A percentile compares a stretch with the other conserved stretches of the same genome.
phyloP scores from a whole-genome alignment of 139 green algal genomes.

The Picochlorum sp. region DNA sequence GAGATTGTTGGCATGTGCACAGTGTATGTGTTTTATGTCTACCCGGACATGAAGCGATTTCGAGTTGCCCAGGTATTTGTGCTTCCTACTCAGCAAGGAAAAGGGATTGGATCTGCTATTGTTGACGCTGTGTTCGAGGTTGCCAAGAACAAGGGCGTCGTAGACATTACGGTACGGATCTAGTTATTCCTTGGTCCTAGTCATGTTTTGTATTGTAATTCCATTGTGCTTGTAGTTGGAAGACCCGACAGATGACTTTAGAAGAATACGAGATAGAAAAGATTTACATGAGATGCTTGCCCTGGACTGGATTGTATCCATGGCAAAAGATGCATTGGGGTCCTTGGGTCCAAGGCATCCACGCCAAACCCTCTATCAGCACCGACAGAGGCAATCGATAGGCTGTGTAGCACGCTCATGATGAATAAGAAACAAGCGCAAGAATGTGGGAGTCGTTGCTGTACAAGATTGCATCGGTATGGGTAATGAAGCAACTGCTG shows the following conservation, averaged over 20 bases:
- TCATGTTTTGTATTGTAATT: neutral
- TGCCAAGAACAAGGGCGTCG: conserved; percentile 29
- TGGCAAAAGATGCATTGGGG: neutral
- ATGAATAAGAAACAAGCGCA: conserved; percentile 25
- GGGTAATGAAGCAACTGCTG: neutral
- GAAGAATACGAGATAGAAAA: conserved; percentile 54
- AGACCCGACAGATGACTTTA: conserved; percentile 72
- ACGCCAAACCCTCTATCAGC: conserved; percentile 15
- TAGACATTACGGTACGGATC: conserved; percentile 36
- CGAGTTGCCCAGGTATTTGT: conserved; percentile 74
- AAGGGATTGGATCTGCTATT: conserved; percentile 52
- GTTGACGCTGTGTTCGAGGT: conserved; percentile 47
- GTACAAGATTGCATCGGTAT: neutral
- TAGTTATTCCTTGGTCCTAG: conserved; percentile 26
- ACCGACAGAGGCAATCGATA: neutral
- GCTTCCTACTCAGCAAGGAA: conserved; percentile 60
- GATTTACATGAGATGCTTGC: conserved; percentile 45
- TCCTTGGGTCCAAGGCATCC: neutral
- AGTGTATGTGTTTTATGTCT: conserved; percentile 77
- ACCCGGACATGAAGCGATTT: conserved; percentile 51
- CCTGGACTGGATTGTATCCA: conserved; percentile 25
- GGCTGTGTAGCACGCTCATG: conserved; percentile 17
- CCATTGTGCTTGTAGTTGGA: conserved; percentile 33
- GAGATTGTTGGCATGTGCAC: conserved; percentile 49
- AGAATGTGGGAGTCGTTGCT: conserved; percentile 12